These are phyloP conservation scores for Daucus carota DNA, from an alignment of 129 eudicot species.

Conservation along the genomic window DNA sequence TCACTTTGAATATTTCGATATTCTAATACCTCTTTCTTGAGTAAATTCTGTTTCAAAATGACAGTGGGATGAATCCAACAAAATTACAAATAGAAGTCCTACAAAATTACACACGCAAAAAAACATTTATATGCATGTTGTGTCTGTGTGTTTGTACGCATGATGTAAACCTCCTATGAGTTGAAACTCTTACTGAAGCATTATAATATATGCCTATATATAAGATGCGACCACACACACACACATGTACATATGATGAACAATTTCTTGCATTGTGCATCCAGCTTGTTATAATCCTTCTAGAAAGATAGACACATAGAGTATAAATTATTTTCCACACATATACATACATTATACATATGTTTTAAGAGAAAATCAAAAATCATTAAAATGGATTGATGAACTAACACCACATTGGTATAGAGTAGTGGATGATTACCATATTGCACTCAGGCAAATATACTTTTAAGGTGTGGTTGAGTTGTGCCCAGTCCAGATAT, in stretches of 20 bases:
- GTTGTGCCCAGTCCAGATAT: conserved; percentile 95
- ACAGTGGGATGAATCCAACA: not conserved
- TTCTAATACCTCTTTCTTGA: not conserved
- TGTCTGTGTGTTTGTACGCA: not conserved
- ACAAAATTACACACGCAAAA: not conserved
- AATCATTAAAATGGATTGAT: not conserved
- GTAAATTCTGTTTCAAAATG: not conserved
- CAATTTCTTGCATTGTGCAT: not conserved
- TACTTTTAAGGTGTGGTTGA: conserved; percentile 81
- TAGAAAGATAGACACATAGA: not conserved
- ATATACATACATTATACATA: not conserved
- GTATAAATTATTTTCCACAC: not conserved
- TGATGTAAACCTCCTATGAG: not conserved
- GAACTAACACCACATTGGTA: not conserved
- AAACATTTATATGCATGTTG: too few relatives aligned
- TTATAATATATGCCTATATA: not conserved
- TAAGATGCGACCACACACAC: not conserved
- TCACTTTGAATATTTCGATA: not conserved
- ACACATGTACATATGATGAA: not conserved
- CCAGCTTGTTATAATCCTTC: not conserved
- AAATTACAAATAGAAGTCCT: not conserved
- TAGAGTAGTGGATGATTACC: conserved; percentile 33
- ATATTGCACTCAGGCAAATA: conserved; percentile 86
- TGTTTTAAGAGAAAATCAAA: not conserved
- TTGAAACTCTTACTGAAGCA: too few relatives aligned